Evolutionary conservation across 2,329 filamentous ascomycete genomes (phyloP), one percentile per base, ranked within the genome.

Genomic region (Aspergillus amoenus): DNA sequence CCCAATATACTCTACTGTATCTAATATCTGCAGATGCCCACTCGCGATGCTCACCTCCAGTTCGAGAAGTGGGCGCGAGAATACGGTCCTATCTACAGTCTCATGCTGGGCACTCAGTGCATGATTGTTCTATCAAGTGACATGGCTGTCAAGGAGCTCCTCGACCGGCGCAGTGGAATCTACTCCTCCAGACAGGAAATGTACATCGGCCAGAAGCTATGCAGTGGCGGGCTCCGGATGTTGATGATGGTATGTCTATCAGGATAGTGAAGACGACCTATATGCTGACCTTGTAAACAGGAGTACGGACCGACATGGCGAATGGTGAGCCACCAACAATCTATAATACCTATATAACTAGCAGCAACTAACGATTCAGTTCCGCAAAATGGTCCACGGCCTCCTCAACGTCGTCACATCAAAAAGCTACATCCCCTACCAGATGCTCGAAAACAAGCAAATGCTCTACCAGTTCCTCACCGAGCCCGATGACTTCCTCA

Each of bases 361-460:
- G 27, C 12, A 3, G 9, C 15, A 8, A 9, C 50, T 34, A 7
- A 13, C 24, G 18, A 11, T 30, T 27, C 15, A 66, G 60, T 64
- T 66, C 51, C 70, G 68, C 13, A 73, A 73, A 47, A 69, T 72
- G 61, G 62, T 77, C 3, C 81, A 83, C 63, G 70, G 68, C 2
- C 71, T 81, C 2, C 76, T 84, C 27, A 81, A 82, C 60, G 66
- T 80, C 51, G 76, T 71, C 0, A 73, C 76, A 1, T 75, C 80
- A 3, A 75, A 73, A 52, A 69, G 71, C 8, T 86, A 86, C 56
- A 74, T 84, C 2, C 76, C 79, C 2, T 85, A 84, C 60, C 82
- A 85, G 61, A 76, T 80, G 47, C 72, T 85, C 3, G 82, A 85
- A 65, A 82, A 79, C 66, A 82, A 80, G 63, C 76, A 79, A 49